Conservation (phyloP, 1,284 basidiomycete species). For the Wolfiporia cocos region DNA sequence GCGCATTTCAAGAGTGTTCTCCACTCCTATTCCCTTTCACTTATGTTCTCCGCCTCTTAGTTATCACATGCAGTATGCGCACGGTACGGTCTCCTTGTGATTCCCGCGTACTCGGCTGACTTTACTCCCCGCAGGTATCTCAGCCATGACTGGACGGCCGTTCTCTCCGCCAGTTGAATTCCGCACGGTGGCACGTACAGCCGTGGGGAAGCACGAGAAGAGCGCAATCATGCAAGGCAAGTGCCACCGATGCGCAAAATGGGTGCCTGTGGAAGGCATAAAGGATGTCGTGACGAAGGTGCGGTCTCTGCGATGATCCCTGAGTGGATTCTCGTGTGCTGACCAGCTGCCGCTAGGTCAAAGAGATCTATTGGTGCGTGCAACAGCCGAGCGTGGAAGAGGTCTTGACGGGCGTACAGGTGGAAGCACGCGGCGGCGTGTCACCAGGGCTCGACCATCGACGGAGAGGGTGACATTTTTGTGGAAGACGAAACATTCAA, state of each 20-base stretch:
- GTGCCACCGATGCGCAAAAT: constrained; percentile 70
- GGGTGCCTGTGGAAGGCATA: constrained; percentile 65
- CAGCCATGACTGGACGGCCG: constrained; percentile 52
- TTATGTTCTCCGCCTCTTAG: constrained; percentile 26
- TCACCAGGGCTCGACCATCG: constrained; percentile 50
- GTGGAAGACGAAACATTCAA: constrained; percentile 32
- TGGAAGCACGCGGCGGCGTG: constrained; percentile 78
- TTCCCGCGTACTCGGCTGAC: neutral
- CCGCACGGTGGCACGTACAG: constrained; percentile 38
- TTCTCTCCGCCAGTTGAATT: constrained; percentile 72
- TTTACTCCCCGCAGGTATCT: constrained; percentile 41
- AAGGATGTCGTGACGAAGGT: constrained; percentile 70
- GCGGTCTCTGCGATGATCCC: constrained; percentile 1
- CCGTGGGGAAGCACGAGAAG: constrained; percentile 54
- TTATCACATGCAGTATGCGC: constrained; percentile 76
- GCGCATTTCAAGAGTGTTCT: constrained; percentile 15
- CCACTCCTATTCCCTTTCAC: neutral
- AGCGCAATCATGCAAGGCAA: constrained; percentile 55
- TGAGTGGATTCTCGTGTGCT: neutral
- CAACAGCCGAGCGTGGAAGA: neutral
- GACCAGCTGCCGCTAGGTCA: constrained; percentile 37
- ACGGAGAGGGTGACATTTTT: constrained; percentile 50
- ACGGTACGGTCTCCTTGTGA: constrained; percentile 41
- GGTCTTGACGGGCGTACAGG: constrained; percentile 31
- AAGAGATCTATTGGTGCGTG: constrained; percentile 66